Conservation (phyloP, 495 filamentous ascomycete species). For the Aspergillus incahuasiensis region DNA sequence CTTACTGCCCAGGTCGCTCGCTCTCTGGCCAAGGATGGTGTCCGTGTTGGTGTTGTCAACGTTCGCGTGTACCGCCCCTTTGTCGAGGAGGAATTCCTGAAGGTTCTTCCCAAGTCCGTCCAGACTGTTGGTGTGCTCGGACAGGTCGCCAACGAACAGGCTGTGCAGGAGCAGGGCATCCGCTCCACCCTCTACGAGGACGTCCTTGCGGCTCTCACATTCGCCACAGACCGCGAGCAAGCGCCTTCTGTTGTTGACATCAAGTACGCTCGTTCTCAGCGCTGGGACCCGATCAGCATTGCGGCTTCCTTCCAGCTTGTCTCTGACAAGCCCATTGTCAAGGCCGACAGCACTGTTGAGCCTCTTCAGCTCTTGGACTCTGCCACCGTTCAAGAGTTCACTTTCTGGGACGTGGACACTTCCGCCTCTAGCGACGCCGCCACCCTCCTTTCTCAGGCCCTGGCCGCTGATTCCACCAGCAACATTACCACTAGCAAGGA, state of each 20-base stretch:
- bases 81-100: constrained; percentile 86
- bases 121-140: constrained; percentile 66
- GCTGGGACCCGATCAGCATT: constrained; percentile 76
- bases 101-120: constrained; percentile 67
- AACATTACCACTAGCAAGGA: constrained; percentile 72
- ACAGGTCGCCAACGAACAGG: constrained; percentile 53
- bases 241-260: constrained; percentile 66
- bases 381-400: constrained; percentile 66
- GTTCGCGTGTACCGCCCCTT: constrained; percentile 94
- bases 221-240: constrained; percentile 59
- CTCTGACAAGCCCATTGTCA: constrained; percentile 51
- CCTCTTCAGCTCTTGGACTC: constrained; percentile 46
- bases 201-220: constrained; percentile 77
- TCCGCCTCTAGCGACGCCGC: constrained; percentile 63
- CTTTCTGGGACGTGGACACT: constrained; percentile 88
- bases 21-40: constrained; percentile 63
- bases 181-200: constrained; percentile 85
- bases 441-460: constrained; percentile 60
- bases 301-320: constrained; percentile 62
- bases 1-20: constrained; percentile 77
- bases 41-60: constrained; percentile 78
- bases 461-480: constrained; percentile 67
- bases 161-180: constrained; percentile 60
- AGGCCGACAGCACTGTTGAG: constrained; percentile 27
- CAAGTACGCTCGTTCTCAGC: constrained; percentile 79